A percentile compares a stretch with the other conserved stretches of the same genome.
phyloP scores from a whole-genome alignment of 1,284 basidiomycete genomes.

The Acaromyces ingoldii region DNA sequence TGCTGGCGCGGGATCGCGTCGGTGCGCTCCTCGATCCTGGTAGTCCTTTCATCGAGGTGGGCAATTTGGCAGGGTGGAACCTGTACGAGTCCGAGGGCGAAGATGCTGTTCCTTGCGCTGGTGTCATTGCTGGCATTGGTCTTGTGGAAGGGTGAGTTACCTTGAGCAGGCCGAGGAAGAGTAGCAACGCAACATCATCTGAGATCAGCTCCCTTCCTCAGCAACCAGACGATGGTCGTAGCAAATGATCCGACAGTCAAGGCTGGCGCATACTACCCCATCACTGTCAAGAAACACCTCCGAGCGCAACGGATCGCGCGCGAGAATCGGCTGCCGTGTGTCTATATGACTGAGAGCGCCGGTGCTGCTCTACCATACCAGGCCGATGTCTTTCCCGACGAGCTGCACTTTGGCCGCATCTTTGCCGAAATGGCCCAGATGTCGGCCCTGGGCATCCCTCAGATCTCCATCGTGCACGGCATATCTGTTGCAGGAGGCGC shows the following conservation, averaged over 20 bases:
- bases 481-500: conserved; percentile 85
- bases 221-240: conserved; percentile 75
- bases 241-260: conserved; percentile 71
- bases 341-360: conserved; percentile 90
- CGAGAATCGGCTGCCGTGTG: conserved; percentile 82
- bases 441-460: conserved; percentile 82
- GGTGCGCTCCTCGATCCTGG: conserved; percentile 72
- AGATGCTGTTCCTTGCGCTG: conserved; percentile 82
- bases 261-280: conserved; percentile 60
- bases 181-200: neutral
- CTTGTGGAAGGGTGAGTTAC: conserved; percentile 62
- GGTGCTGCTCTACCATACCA: conserved; percentile 89
- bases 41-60: conserved; percentile 85
- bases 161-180: neutral
- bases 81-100: conserved; percentile 68
- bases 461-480: conserved; percentile 87
- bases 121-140: conserved; percentile 83
- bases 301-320: conserved; percentile 87
- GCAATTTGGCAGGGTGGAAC: conserved; percentile 75
- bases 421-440: conserved; percentile 97
- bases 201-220: conserved; percentile 1
- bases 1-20: conserved; percentile 72
- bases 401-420: conserved; percentile 88
- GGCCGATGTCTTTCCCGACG: conserved; percentile 83
- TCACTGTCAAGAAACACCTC: conserved; percentile 92